Base-by-base conservation (phyloP, 345 rosid genomes). In the Crucihimalaya himalaica region DNA sequence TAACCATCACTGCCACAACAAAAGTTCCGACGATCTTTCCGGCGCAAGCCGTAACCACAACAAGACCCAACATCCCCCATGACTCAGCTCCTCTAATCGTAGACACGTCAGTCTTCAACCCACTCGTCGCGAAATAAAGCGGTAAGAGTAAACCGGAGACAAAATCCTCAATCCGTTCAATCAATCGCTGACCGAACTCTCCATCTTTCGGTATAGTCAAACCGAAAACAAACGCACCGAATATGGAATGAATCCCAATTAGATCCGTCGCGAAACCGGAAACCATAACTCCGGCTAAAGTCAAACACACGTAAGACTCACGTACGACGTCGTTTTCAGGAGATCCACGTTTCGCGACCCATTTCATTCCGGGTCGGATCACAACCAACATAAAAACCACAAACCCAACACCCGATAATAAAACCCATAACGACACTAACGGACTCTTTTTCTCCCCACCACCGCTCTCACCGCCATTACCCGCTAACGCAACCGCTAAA, bases 111-210 rank as follows among this genome's bases (percentile, higher is more conserved):
- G 96, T 93, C 71, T 91, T 93, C 54, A 91, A 65, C 9, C 98
- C 97, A 75, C 97, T 89, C 27, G 97, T 87, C 0, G 96, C 98
- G 40, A 93, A 93, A 73, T 91, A 89, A n/a, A 93, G 87, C 16
- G 96, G 97, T 29, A 93, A 85, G 52, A 91, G 84, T 75, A 91
- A 78, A 58, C 97, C 89, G 35, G 94, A 77, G 4, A 93, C 88
- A 54, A 93, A 89, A 79, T 93, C 97, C 69, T 93, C 97, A 35
- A 88, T 89, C 81, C 92, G 83, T 80, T 88, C 86, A 18, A 89
- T 86, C 79, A 91, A 80, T 71, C 84, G 61, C 83, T 84, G 88
- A 2, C 90, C 92, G n/a, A 89, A 89, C 11, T 82, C 82, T 37
- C 97, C 97, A 34, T 84, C 97, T 82, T 91, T 91, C 3, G 97